Percentiles rank a stretch among this genome's conserved stretches.
phyloP scores from a whole-genome alignment of 495 filamentous ascomycete species.

The Podospora comata region DNA sequence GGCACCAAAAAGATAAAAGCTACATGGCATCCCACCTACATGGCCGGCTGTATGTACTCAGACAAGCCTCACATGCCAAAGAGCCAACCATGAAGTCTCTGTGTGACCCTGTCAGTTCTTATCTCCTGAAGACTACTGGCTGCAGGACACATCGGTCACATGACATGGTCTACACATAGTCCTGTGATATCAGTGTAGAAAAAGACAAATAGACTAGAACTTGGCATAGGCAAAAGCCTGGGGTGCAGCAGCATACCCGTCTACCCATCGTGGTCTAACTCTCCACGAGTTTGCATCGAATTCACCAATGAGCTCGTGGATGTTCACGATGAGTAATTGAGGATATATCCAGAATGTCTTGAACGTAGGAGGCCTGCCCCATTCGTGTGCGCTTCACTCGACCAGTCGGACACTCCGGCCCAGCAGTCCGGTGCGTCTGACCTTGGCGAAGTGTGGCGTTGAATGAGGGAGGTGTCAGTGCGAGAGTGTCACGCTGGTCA shows the following conservation, averaged over 20 bases:
- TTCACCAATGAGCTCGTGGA: neutral
- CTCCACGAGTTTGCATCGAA: neutral
- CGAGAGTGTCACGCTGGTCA: neutral
- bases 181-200: neutral
- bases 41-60: no score
- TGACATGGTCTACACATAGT: neutral
- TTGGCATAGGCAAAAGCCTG: neutral
- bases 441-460: neutral
- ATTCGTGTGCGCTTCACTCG: neutral
- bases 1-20: no score
- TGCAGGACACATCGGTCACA: neutral
- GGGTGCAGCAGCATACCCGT: neutral
- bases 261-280: neutral
- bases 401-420: neutral
- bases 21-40: no score
- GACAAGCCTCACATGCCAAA: no score
- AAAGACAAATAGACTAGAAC: neutral
- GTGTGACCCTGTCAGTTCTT: no score
- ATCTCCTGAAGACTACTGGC: neutral
- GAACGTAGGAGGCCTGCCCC: neutral
- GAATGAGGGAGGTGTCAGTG: neutral
- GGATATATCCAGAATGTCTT: neutral
- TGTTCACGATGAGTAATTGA: neutral
- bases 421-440: neutral
- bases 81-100: no score